Percentiles rank a stretch among this genome's conserved stretches.
Evolutionary conservation across 2,329 filamentous ascomycete genomes (phyloP).

Genomic region (Eutypella sp.): DNA sequence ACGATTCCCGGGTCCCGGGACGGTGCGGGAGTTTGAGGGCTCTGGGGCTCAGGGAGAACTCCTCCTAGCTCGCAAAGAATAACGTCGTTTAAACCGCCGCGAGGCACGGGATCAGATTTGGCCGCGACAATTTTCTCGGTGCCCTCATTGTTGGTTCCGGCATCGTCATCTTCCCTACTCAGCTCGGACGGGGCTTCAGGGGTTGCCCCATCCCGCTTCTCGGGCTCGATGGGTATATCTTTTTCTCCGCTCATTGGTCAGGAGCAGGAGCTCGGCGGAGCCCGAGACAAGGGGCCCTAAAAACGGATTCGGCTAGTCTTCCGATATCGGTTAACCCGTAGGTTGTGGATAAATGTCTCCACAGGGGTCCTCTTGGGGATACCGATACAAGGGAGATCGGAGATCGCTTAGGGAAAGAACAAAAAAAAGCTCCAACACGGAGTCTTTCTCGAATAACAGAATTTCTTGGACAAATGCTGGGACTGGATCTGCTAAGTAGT

Average conservation of each 20-base stretch:
- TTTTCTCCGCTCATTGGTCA: too few relatives aligned
- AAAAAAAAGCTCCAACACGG: too few relatives aligned
- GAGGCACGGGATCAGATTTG: background rate
- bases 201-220: background rate
- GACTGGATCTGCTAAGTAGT: too few relatives aligned
- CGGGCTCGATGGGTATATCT: background rate
- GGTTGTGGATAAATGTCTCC: background rate
- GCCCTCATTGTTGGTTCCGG: background rate
- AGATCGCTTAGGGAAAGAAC: too few relatives aligned
- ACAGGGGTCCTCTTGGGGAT: background rate
- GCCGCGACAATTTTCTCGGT: background rate
- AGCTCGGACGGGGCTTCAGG: background rate
- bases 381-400: background rate
- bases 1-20: conserved; percentile 12
- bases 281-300: background rate
- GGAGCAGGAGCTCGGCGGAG: background rate
- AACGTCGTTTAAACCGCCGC: background rate
- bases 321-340: background rate
- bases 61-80: background rate
- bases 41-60: background rate
- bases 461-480: too few relatives aligned
- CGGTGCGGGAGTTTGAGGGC: conserved; percentile 8
- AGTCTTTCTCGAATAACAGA: too few relatives aligned
- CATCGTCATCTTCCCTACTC: background rate
- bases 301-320: background rate